Base-by-base conservation (phyloP, 495 filamentous ascomycete species). In the Penicillium alfredii region DNA sequence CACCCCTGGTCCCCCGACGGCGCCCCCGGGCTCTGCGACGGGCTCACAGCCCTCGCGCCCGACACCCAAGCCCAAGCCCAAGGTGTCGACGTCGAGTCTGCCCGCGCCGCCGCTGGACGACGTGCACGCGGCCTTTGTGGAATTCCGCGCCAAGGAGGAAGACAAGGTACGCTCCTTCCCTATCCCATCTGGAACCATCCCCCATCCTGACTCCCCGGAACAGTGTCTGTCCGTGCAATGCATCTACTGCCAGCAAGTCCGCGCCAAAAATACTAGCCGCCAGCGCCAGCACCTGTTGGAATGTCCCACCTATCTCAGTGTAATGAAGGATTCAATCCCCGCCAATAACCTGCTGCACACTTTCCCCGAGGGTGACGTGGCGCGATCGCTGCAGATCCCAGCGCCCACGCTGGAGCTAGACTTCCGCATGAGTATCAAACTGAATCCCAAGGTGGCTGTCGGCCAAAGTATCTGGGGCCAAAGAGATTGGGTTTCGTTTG, bases 361-460 rank as follows among this genome's bases (percentile, higher is more conserved):
- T 38, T 72, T 73, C 56, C 69, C 71, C 38, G 72, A 76, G 41
- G 71, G 71, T 34, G 65, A 72, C 36, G 66, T 72, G 13, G 66
- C 68, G 13, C 69, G 70, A 10, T 71, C 68, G 10, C 55, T 72
- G 22, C 71, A 73, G 39, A 71, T 76, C 22, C 72, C 72, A 11
- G 68, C 66, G n/a, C 77, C 77, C 0, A 59, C 61, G 10, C 63
- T 79, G 8, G 72, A 78, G 42, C 59, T 77, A 29, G 75, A 80
- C 44, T 80, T 80, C 54, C 74, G 76, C 37, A 75, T 80, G 68
- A 76, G 70, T 53, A 70, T 80, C 33, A 69, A 73, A 42, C 54
- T 78, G 56, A 79, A 76, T 45, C 66, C 74, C 1, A 73, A 73
- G 44, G 71, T 77, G 17, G 59, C 62, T 1, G 66, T 78, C 6